Evolutionary conservation across 2,329 filamentous ascomycete genomes (phyloP), one percentile per base, ranked within the genome.

Genomic region (Claviceps fusiformis): DNA sequence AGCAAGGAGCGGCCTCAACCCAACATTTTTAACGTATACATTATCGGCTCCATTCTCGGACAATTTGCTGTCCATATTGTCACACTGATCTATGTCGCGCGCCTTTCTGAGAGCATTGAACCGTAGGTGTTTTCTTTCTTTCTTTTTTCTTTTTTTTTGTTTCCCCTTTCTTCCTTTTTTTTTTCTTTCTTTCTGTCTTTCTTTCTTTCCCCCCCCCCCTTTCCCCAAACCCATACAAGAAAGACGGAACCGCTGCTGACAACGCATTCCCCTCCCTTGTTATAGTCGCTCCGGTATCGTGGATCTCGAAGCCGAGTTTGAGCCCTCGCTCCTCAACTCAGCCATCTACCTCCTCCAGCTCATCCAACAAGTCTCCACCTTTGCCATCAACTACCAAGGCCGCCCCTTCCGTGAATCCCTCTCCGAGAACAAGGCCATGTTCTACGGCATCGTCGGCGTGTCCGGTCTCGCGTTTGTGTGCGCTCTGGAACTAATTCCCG

Each of bases 11-110:
- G 93, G 44, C 93, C 93, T 0, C 93, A 98, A 73, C 91, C 92
- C 55, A 96, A 97, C 72, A 98, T 98, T 67, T 97, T 97, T 79
- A 98, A 98, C 74, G 80, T 90, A 53, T 98, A 98, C 76, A 97
- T 98, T 69, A 95, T 98, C 62, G 92, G 93, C 47, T 96, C 91
- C 19, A 93, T 98, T 57, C 83, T 98, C 39, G 93, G 91, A 53
- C 93, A 98, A 71, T 98, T 98, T 66, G 92, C 92, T 43, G 84
- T 98, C 54, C 93, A 98, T 70, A 95, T 97, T 62, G 85, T 78
- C 46, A 97, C 93, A 0, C 76, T 98, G 50, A 91, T 98, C 67
- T 98, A 96, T 72, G 86, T 98, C 62, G 90, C 92, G 29, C 83
- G 85, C 59, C 90, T 89, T 63, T 95, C 95, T 57, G 90, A 95